These are phyloP conservation scores for Fusarium tuaranense DNA, from an alignment of 2,329 filamentous ascomycete species.

Conservation along the genomic window DNA sequence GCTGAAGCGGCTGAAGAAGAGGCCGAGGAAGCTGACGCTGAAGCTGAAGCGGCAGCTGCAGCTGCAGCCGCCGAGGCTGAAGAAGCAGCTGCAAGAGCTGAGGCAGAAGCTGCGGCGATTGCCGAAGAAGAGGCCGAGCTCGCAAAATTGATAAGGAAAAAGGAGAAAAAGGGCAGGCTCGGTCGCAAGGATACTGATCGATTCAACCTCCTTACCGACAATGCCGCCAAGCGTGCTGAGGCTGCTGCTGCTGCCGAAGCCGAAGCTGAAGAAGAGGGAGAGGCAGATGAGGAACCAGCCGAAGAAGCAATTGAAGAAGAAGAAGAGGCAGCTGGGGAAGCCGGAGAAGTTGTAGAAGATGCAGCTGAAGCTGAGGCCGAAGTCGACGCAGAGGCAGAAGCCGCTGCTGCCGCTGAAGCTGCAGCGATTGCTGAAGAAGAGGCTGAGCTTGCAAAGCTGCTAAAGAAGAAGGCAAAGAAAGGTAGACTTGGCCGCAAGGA, in stretches of 20 bases:
- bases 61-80: slow-evolving; percentile 40
- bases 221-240: slow-evolving; percentile 26
- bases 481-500: slow-evolving; percentile 41
- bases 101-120: slow-evolving; percentile 43
- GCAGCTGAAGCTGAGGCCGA: slow-evolving; percentile 15
- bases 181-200: slow-evolving; percentile 40
- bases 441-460: slow-evolving; percentile 56
- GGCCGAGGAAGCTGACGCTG: slow-evolving; percentile 45
- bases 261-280: slow-evolving; percentile 24
- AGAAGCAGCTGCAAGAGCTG: slow-evolving; percentile 14
- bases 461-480: slow-evolving; percentile 53
- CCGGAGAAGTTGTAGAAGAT: slow-evolving; percentile 44
- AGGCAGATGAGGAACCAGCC: slow-evolving; percentile 30
- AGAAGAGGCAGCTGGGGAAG: slow-evolving; percentile 32
- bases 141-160: slow-evolving; percentile 51
- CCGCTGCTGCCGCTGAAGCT: slow-evolving; percentile 33
- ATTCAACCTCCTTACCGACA: slow-evolving; percentile 17
- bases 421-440: slow-evolving; percentile 44
- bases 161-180: slow-evolving; percentile 49
- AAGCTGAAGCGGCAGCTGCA: slow-evolving; percentile 43
- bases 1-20: slow-evolving; percentile 41
- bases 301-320: slow-evolving; percentile 2
- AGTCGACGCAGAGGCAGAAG: slow-evolving; percentile 45
- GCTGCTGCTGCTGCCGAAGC: slow-evolving; percentile 27
- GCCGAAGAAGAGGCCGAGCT: slow-evolving; percentile 53